Evolutionary conservation across 192 early-diverging fungal species (phyloP), one percentile per base, ranked within the genome.

Genomic region (Bifiguratus adelaidae): DNA sequence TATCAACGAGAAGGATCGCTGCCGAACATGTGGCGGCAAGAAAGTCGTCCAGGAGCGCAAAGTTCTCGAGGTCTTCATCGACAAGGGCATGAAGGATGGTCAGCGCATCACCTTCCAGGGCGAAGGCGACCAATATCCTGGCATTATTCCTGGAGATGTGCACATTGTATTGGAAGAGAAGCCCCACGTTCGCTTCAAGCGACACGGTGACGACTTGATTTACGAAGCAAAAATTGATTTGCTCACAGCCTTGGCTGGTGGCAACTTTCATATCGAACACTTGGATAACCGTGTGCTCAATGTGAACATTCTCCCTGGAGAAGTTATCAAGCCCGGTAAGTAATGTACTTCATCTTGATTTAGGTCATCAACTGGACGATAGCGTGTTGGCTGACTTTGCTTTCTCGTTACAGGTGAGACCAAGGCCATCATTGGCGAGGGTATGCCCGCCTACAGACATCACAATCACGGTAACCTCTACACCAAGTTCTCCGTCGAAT

Each of bases 121-220:
- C 51, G 95, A 99, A 71, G 95, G 87, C 22, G 95, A 99, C 73
- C 93, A 99, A 68, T 73, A 78, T 6, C 97, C 97, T 16, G 86
- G 82, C 45, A 74, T 89, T 30, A 64, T 92, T 40, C 95, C 97
- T n/a, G 97, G 97, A 37, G 95, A 99, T 66, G 88, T 99, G 45
- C 77, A 96, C 41, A 97, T 99, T 74, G 86, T 91, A 28, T 55
- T 99, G 28, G 87, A 95, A 56, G 92, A 99, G 73, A 94, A 92
- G 70, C 71, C 81, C 57, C 95, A 99, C 67, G 57, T 76, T n/a
- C 66, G 82, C 28, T 97, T 99, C 72, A 86, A 88, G 70, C 85
- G 97, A 62, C 84, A 80, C 57, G 92, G 87, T 27, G 81, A 91
- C 58, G 91, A 97, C 61, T 70, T 99, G 62, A 83, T 83, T 66